Conservation (phyloP, 768 basidiomycete genomes). For the Pisolithus tinctorius region DNA sequence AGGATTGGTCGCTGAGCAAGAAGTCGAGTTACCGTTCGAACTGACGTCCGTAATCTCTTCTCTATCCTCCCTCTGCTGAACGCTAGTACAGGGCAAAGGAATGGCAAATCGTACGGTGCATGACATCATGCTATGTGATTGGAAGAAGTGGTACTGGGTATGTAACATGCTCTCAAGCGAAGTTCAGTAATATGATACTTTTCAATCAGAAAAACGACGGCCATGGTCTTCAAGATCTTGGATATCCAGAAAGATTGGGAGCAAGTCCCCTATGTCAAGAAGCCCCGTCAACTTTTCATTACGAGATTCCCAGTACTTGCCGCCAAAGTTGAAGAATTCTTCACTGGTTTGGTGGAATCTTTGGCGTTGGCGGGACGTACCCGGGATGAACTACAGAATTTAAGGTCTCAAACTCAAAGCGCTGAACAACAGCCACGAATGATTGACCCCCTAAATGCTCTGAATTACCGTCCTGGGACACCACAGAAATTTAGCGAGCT, state of each 20-base stretch:
- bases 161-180: conserved; percentile 5
- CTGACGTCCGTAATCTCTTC: conserved; percentile 11
- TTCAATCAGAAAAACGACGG: conserved; percentile 54
- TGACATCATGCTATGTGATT: conserved; percentile 51
- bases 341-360: conserved; percentile 38
- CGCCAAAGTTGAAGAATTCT: conserved; percentile 57
- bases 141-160: conserved; percentile 66
- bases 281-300: conserved; percentile 59
- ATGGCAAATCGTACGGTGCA: conserved; percentile 48
- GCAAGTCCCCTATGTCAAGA: conserved; percentile 27
- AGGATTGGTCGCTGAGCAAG: conserved; percentile 5
- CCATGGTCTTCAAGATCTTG: conserved; percentile 66
- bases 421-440: not conserved
- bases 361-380: conserved; percentile 29
- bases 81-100: conserved; percentile 31
- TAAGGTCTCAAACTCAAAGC: not conserved
- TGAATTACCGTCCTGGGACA: conserved; percentile 28
- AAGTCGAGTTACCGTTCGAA: conserved; percentile 2
- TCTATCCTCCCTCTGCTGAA: conserved; percentile 4
- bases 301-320: conserved; percentile 59
- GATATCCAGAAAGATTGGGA: conserved; percentile 48
- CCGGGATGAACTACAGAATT: not conserved
- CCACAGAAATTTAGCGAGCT: conserved; percentile 48
- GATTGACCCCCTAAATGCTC: conserved; percentile 18
- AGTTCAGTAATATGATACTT: too few species aligned